Evolutionary conservation across 176 grass and related monocot genomes (phyloP).

Genomic region (Olyra latifolia): DNA sequence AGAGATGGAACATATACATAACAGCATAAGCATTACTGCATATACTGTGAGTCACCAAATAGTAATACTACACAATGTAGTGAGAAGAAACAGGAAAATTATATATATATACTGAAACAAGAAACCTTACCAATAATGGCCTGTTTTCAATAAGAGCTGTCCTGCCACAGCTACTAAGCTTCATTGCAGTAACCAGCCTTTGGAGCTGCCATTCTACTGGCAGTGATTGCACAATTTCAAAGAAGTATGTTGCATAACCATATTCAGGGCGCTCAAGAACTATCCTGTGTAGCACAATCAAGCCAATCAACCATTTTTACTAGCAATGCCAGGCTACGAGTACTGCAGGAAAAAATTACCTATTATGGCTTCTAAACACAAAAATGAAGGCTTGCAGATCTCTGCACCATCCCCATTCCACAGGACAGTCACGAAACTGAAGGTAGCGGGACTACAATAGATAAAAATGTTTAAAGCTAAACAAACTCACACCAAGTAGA

Average conservation of each 20-base stretch:
- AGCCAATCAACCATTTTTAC: conserved; percentile 1
- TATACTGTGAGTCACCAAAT: neutral
- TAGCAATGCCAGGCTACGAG: neutral
- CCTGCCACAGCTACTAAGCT: conserved; percentile 75
- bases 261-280: conserved; percentile 97
- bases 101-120: neutral
- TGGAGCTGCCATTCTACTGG: conserved; percentile 82
- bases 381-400: conserved; percentile 94
- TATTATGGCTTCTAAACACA: conserved; percentile 81
- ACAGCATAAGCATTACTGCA: neutral
- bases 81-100: neutral
- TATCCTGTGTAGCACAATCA: conserved; percentile 53
- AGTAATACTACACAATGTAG: neutral
- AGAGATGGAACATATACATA: neutral
- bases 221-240: conserved; percentile 69
- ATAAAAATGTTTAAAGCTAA: conserved; percentile 35
- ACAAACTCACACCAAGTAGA: conserved; percentile 10
- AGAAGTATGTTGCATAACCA: conserved; percentile 94
- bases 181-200: conserved; percentile 82
- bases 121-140: conserved; percentile 60
- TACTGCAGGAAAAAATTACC: conserved; percentile 45
- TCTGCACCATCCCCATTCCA: conserved; percentile 99
- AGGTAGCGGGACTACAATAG: conserved; percentile 70
- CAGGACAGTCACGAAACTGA: conserved; percentile 66
- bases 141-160: conserved; percentile 83